Evolutionary conservation across 2,329 filamentous ascomycete species (phyloP).

Genomic region (Leptographium procerum): DNA sequence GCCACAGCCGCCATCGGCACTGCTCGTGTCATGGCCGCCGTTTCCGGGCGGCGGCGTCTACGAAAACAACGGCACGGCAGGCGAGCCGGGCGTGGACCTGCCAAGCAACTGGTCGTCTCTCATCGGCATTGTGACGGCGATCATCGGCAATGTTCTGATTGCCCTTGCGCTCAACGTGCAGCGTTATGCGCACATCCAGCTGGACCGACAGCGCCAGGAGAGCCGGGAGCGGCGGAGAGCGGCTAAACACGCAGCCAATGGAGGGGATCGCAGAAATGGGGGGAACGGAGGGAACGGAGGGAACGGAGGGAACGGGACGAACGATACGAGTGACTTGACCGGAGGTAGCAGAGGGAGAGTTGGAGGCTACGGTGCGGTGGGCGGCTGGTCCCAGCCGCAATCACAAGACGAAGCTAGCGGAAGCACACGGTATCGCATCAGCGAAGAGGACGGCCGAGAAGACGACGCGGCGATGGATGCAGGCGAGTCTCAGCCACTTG

Average conservation of each 20-base stretch:
- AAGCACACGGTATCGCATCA: background rate
- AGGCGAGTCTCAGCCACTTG: conserved; percentile 40
- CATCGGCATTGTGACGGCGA: conserved; percentile 88
- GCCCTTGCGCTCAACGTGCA: conserved; percentile 94
- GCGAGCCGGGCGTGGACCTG: conserved; percentile 34
- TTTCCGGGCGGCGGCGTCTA: conserved; percentile 13
- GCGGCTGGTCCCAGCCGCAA: background rate
- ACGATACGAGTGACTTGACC: background rate
- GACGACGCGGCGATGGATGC: conserved; percentile 21
- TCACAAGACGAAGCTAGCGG: background rate
- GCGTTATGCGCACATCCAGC: conserved; percentile 81
- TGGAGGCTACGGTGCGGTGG: conserved; percentile 32
- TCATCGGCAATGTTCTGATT: conserved; percentile 86
- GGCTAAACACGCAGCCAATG: too few species aligned
- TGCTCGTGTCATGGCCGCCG: conserved; percentile 10
- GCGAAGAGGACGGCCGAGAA: conserved; percentile 14
- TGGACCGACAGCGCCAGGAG: conserved; percentile 59
- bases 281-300: conserved; percentile 14
- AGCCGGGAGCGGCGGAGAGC: conserved; percentile 42
- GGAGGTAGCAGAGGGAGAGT: conserved; percentile 1
- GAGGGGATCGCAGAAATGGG: conserved; percentile 36
- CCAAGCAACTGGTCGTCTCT: conserved; percentile 72
- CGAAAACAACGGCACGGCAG: conserved; percentile 12
- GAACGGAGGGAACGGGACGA: conserved; percentile 16
- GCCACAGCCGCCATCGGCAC: conserved; percentile 1